phyloP scores from a whole-genome alignment of 2,329 filamentous ascomycete species.

The Thielaviopsis musarum region DNA sequence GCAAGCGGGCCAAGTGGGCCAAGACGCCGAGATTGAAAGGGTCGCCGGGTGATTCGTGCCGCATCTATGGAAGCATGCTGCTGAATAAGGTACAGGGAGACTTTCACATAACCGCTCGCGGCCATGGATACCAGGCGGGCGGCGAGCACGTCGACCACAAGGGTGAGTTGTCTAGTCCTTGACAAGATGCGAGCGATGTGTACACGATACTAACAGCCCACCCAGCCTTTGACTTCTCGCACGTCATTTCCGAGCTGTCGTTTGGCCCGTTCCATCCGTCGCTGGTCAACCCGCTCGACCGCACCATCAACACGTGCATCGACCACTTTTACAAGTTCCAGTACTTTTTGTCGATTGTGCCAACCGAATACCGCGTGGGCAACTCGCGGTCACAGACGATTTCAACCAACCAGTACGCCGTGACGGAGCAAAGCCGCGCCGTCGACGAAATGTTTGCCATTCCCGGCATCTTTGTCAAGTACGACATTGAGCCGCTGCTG shows the following conservation, averaged over 20 bases:
- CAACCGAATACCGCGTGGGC: constrained; percentile 71
- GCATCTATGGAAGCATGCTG: constrained; percentile 77
- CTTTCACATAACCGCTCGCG: constrained; percentile 90
- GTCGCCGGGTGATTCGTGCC: constrained; percentile 51
- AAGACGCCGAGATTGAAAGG: constrained; percentile 57
- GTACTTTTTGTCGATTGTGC: constrained; percentile 91
- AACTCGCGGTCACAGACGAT: constrained; percentile 24
- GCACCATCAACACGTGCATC: constrained; percentile 62
- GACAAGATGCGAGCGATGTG: no score
- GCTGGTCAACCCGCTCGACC: constrained; percentile 84
- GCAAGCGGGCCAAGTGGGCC: constrained; percentile 46
- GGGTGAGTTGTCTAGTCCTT: no score
- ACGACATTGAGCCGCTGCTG: constrained; percentile 92
- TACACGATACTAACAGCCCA: constrained; percentile 13
- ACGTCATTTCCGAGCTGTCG: constrained; percentile 88
- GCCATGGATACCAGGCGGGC: constrained; percentile 81
- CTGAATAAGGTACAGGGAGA: constrained; percentile 96
- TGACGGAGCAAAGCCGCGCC: constrained; percentile 67
- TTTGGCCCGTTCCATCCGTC: constrained; percentile 95
- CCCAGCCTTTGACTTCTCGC: constrained; percentile 88
- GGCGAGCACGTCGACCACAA: constrained; percentile 64
- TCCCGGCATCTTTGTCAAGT: constrained; percentile 94
- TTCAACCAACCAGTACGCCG: constrained; percentile 93
- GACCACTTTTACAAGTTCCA: constrained; percentile 88
- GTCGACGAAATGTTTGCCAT: constrained; percentile 49